These are phyloP conservation scores for Poronia punctata DNA, from an alignment of 495 filamentous ascomycete genomes.

Conservation along the genomic window DNA sequence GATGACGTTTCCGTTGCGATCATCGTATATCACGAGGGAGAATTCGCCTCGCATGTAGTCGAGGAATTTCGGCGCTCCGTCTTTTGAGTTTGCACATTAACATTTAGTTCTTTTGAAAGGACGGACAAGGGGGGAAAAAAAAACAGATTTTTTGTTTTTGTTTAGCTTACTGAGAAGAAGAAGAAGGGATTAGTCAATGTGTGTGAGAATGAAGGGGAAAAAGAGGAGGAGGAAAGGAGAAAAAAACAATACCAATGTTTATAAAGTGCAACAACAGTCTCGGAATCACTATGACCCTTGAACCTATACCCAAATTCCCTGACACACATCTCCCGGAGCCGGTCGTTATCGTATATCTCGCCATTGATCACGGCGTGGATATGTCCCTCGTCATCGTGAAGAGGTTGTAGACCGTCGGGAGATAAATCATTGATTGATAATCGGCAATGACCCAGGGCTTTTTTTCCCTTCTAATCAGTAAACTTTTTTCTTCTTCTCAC, in stretches of 20 bases:
- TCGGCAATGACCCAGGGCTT: slow-evolving; percentile 37
- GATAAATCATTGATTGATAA: slow-evolving; percentile 48
- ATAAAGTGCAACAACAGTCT: slow-evolving; percentile 47
- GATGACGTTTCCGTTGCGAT: slow-evolving; percentile 28
- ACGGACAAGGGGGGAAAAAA: no score
- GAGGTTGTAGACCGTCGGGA: slow-evolving; percentile 39
- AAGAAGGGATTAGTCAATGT: no score
- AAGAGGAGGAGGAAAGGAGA: no score
- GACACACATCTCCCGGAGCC: slow-evolving; percentile 28
- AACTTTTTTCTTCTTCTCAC: no score
- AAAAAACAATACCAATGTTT: no score
- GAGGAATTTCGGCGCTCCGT: slow-evolving; percentile 36
- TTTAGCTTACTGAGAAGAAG: no score
- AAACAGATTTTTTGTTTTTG: no score
- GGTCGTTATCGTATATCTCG: slow-evolving; percentile 46
- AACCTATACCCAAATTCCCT: slow-evolving; percentile 31
- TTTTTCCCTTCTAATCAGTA: no score
- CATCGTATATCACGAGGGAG: slow-evolving; percentile 43
- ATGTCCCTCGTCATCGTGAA: slow-evolving; percentile 28
- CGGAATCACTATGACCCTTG: slow-evolving; percentile 35
- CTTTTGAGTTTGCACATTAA: no score
- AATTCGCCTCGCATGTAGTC: slow-evolving; percentile 45
- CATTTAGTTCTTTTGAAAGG: no score
- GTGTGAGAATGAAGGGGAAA: no score
- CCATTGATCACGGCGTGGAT: slow-evolving; percentile 51